These are phyloP conservation scores for Grigorovia jiainica DNA, from an alignment of 805 yeast species.

Conservation along the genomic window DNA sequence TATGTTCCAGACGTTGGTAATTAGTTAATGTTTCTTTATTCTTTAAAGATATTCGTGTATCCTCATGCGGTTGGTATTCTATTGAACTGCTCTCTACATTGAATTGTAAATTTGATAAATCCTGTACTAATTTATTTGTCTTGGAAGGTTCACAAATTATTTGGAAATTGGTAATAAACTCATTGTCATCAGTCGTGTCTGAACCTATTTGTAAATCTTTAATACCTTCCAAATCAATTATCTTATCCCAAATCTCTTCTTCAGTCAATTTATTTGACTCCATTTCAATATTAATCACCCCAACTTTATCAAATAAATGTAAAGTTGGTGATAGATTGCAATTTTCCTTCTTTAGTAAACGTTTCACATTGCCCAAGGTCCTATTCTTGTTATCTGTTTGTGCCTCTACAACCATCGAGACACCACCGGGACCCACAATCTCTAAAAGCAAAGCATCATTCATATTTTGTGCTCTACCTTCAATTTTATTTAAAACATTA, in stretches of 20 bases:
- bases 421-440: slow-evolving; percentile 89
- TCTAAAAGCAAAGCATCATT: slow-evolving; percentile 61
- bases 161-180: slow-evolving; percentile 8
- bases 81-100: slow-evolving; percentile 5
- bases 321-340: slow-evolving; percentile 11
- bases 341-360: slow-evolving; percentile 61
- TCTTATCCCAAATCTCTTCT: slow-evolving; percentile 65
- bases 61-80: no score
- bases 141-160: slow-evolving; percentile 56
- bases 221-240: slow-evolving; percentile 63
- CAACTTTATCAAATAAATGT: slow-evolving; percentile 70
- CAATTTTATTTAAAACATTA: slow-evolving; percentile 74
- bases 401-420: slow-evolving; percentile 76
- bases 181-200: no score
- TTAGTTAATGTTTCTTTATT: no score
- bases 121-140: slow-evolving; percentile 51
- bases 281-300: slow-evolving; percentile 50
- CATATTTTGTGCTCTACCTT: slow-evolving; percentile 35
- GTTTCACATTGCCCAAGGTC: slow-evolving; percentile 65
- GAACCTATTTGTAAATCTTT: slow-evolving; percentile 50
- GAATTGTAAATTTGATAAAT: slow-evolving; percentile 22
- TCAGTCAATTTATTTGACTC: slow-evolving; percentile 38
- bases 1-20: no score
- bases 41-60: no score
- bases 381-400: slow-evolving; percentile 82